Base-by-base conservation (phyloP, 352 stramenopile genomes). In the Globisporangium uncinulatum region DNA sequence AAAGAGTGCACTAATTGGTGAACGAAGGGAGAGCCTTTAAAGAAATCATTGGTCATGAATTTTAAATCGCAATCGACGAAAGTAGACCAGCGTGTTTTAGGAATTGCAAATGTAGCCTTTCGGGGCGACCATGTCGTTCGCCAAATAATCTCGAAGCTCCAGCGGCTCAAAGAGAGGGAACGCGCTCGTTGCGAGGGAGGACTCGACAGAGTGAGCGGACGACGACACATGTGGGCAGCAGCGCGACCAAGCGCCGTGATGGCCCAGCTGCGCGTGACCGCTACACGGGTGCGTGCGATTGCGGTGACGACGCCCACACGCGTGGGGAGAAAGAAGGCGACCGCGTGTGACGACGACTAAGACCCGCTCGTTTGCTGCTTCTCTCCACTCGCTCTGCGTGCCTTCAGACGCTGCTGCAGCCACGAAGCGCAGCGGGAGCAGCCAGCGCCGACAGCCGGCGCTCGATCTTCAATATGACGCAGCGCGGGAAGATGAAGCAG, bases 391-490 rank as follows among this genome's bases (percentile, higher is more conserved):
- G 24, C 24, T 21, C 41, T 46, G 41, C 37, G 11, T 43, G 10
- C 17, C 11, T 14, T 7, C 41, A 46, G 41, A 21, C 15, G 41
- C 41, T n/a, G 41, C n/a, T 47, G 42, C 5, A 7, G 42, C 4
- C 15, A 19, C 6, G 7, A 11, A 47, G 17, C 7, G 21, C n/a
- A 13, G 13, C 31, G 36, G 34, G 39, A 5, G 8, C 19, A 4
- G 19, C 50, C 11, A 36, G 37, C 10, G 24, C 45, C 11, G 67
- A 65, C 45, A 57, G 69, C 56, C 75, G 70, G 51, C 81, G 84
- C 54, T 79, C 78, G 63, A 67, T 95, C 50, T 93, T 95, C 65
- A 89, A 81, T 62, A 83, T 94, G 59, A 86, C 79, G 32, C 71
- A 88, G 51, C 75, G 82, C 24, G 69, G 73, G 39, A 89, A 88